Evolutionary conservation across 192 early-diverging fungal genomes (phyloP), one percentile per base, ranked within the genome.

Genomic region (Podila verticillata): DNA sequence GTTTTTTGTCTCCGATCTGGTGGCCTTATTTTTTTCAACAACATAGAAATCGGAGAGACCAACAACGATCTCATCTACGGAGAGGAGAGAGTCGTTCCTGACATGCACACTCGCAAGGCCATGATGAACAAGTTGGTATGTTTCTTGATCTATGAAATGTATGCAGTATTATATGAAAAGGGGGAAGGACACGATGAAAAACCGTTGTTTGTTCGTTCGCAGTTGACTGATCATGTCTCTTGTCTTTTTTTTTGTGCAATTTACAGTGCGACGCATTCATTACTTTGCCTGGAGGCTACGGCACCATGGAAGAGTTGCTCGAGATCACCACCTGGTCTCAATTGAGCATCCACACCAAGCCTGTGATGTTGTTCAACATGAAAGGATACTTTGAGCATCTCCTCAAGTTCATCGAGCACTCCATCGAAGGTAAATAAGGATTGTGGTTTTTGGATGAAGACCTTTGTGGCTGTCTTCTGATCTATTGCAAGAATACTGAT

Each of bases 271-370:
- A 87, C 65, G 94, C 90, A 5, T 97, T 96, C 68, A 86, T 96
- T 26, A 91, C 92, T 17, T 84, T 97, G 47, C 96, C 96, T 1
- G 96, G 96, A 24, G 96, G 96, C 6, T 92, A 86, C 69, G 94
- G 94, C 24, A 97, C 96, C 0, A 84, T 96, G 75, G 95, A 97
- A 72, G 96, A 97, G 75, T 82, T 96, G 57, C 77, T 96, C 5
- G 96, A 97, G 83, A 86, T 92, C 26, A 88, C 88, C 31, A 95
- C 94, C 5, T 94, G 94, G 92, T 89, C 89, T 30, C 90, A 94
- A 67, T 81, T 96, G 34, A 87, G 85, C 39, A 95, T 96, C 63
- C 94, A 95, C 77, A 58, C 74, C 57, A 96, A 96, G 75, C 96
- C 95, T 13, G 87, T 97, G 32, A 83, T 92, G 54, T 71, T 94